Evolutionary conservation across 768 basidiomycete species (phyloP).

Genomic region (Cyathus striatus): DNA sequence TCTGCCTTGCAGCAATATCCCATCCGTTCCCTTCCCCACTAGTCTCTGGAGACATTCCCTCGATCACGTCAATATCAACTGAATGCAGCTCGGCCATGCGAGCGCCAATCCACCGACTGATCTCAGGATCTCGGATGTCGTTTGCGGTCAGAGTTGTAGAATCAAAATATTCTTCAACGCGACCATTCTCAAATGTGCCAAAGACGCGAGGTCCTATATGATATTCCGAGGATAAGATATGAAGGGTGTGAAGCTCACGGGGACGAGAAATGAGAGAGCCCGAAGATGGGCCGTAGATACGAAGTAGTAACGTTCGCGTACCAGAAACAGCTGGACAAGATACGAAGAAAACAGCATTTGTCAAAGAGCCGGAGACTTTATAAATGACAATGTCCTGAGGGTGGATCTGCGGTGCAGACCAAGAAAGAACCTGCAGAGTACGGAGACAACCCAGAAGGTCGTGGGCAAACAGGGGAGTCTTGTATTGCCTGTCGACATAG

Average conservation of each 20-base stretch:
- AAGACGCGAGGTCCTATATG: slow-evolving; percentile 87
- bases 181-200: slow-evolving; percentile 94
- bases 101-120: slow-evolving; percentile 85
- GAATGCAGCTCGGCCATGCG: slow-evolving; percentile 96
- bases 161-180: slow-evolving; percentile 93
- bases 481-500: slow-evolving; percentile 52
- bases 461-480: slow-evolving; percentile 47
- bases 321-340: slow-evolving; percentile 54
- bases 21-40: slow-evolving; percentile 41
- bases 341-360: slow-evolving; percentile 96
- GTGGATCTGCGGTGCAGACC: slow-evolving; percentile 44
- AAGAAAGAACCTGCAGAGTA: slow-evolving; percentile 51
- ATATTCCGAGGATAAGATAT: slow-evolving; percentile 84
- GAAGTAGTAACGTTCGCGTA: slow-evolving; percentile 70
- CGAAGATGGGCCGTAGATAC: slow-evolving; percentile 90
- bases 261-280: slow-evolving; percentile 82
- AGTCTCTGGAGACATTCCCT: slow-evolving; percentile 31
- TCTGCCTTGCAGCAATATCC: slow-evolving; percentile 59
- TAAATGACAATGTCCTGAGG: slow-evolving; percentile 52
- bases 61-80: slow-evolving; percentile 74
- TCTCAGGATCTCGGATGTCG: slow-evolving; percentile 71
- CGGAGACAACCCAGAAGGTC: slow-evolving; percentile 53
- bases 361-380: slow-evolving; percentile 88
- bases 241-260: slow-evolving; percentile 82
- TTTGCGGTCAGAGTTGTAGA: slow-evolving; percentile 72